Base-by-base conservation (phyloP, 352 stramenopile genomes). In the Pythium coloratum region DNA sequence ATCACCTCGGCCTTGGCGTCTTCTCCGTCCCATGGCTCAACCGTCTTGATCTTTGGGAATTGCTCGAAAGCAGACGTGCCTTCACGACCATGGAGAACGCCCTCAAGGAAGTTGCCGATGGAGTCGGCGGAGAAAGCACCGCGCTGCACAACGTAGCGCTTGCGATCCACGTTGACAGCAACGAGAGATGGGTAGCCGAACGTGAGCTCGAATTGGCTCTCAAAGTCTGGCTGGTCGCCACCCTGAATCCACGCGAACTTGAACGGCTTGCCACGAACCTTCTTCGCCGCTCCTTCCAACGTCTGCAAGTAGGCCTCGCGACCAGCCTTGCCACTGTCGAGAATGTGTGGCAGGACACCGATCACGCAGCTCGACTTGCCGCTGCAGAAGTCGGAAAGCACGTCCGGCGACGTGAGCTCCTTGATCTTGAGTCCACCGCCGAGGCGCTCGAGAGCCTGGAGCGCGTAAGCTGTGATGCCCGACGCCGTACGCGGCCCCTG, bases 161-260 rank as follows among this genome's bases (percentile, higher is more conserved):
- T 88, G 66, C 89, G 89, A 38, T 95, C 86, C 34, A 97, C 40
- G 66, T 90, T 96, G 50, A 98, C 76, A 18, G 91, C 92, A 28
- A 97, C 84, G 14, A 97, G 69, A 50, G 92, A 94, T 30, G 94
- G 94, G 71, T 94, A 97, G 20, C 91, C 91, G 62, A 97, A 98
- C 9, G 86, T 96, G 20, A 98, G 71, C 66, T 94, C 88, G 30
- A 97, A 96, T 38, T 70, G 78, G 57, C 80, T 77, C 69, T 98
- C 92, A 38, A 97, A 86, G 14, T 69, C 80, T 10, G 76, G 71
- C 69, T 98, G 93, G 59, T 96, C 82, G 16, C 89, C 90, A 14
- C 86, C 93, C 62, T 97, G 87, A 46, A 96, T 86, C 94, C 94
- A 98, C 3, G 81, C 81, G 64, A 98, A 97, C 67, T 86, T 91